Evolutionary conservation across 768 basidiomycete genomes (phyloP).

Genomic region (Leccinum imitatum): DNA sequence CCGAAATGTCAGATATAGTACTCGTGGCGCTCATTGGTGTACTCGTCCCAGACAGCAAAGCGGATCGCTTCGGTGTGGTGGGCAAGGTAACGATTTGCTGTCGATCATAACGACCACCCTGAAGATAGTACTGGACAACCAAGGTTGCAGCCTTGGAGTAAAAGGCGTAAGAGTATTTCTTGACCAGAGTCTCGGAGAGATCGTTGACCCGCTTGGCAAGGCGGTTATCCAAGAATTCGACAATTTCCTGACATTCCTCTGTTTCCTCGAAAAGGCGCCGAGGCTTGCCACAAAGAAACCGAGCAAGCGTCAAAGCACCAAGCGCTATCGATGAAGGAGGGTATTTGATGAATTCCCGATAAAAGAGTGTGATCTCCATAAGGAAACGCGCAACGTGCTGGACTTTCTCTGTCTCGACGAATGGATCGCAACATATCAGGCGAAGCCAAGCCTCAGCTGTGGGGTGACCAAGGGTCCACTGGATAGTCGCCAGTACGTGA

Average conservation of each 20-base stretch:
- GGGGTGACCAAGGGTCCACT: constrained; percentile 96
- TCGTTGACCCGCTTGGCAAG: constrained; percentile 88
- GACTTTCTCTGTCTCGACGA: constrained; percentile 82
- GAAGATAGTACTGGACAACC: constrained; percentile 91
- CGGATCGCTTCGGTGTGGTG: constrained; percentile 52
- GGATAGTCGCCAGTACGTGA: constrained; percentile 93
- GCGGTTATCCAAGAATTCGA: constrained; percentile 82
- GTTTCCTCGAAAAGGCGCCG: constrained; percentile 83
- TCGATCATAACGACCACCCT: constrained; percentile 72
- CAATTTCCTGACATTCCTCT: constrained; percentile 78
- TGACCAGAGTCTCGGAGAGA: constrained; percentile 92
- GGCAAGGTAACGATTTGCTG: constrained; percentile 52
- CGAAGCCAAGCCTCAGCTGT: constrained; percentile 98
- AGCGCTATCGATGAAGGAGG: constrained; percentile 84
- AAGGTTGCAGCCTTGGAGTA: constrained; percentile 95
- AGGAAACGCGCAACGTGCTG: constrained; percentile 96
- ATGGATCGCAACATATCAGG: constrained; percentile 71
- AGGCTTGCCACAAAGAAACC: constrained; percentile 80
- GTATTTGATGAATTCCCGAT: constrained; percentile 90
- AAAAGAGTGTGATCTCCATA: constrained; percentile 99
- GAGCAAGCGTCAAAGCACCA: constrained; percentile 86
- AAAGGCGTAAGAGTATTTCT: constrained; percentile 97
- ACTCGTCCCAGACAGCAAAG: constrained; percentile 48
- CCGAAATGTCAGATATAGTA: constrained; percentile 70
- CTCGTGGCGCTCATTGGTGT: constrained; percentile 79